Percentiles rank a stretch among this genome's conserved stretches.
These are phyloP conservation scores for Rhodamnia argentea DNA, from an alignment of 345 rosid species.

Conservation along the genomic window DNA sequence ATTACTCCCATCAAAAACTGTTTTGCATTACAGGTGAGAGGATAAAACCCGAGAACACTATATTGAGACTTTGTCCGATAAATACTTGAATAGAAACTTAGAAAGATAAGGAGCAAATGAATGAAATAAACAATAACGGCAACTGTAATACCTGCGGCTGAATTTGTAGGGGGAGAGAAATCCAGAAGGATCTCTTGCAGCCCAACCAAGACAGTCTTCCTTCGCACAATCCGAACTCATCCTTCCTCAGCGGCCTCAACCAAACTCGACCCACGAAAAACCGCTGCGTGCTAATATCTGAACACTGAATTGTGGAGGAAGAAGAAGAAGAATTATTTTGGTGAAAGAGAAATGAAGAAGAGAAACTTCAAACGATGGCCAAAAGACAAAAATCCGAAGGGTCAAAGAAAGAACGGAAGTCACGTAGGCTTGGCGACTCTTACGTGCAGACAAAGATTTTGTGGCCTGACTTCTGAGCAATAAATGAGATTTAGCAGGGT, in stretches of 20 bases:
- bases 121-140: not conserved
- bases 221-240: constrained; percentile 26
- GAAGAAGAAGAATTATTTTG: not conserved
- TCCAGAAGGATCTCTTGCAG: constrained; percentile 70
- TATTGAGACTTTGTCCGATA: not conserved
- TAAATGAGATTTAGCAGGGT: not conserved
- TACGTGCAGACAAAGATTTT: not conserved
- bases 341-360: not conserved
- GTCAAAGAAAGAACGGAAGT: not conserved
- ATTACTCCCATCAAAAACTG: not conserved
- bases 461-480: not conserved
- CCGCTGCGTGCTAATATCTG: not conserved
- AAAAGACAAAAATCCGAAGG: not conserved
- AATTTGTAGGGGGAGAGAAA: constrained; percentile 52
- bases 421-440: not conserved
- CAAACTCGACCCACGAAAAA: not conserved
- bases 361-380: not conserved
- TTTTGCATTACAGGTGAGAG: not conserved
- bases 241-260: not conserved
- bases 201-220: constrained; percentile 56
- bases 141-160: constrained; percentile 49
- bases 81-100: not conserved
- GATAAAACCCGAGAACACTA: not conserved
- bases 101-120: not conserved
- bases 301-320: not conserved